phyloP scores from a whole-genome alignment of 345 rosid genomes.

The Combretum micranthum region DNA sequence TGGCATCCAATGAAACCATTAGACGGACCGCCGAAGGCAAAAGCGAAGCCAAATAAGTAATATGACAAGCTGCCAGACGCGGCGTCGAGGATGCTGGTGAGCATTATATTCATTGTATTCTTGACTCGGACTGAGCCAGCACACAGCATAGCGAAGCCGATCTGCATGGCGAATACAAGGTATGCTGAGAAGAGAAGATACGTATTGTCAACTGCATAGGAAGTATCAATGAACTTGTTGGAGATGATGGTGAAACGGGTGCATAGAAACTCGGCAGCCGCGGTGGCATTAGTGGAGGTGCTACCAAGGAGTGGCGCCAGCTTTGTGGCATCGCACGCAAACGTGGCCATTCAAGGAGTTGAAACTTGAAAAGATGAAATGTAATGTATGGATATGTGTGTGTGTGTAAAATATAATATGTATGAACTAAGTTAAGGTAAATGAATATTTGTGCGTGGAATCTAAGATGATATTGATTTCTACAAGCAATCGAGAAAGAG shows the following conservation, averaged over 20 bases:
- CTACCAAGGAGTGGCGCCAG: slow-evolving; percentile 33
- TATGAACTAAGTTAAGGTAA: neutral
- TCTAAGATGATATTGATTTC: too few species aligned
- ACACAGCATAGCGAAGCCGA: slow-evolving; percentile 31
- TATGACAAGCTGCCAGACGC: slow-evolving; percentile 16
- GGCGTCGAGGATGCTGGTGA: slow-evolving; percentile 20
- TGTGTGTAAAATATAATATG: neutral
- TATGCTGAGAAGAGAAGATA: slow-evolving; percentile 70
- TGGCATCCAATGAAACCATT: slow-evolving; percentile 17
- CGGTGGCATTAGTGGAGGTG: slow-evolving; percentile 33
- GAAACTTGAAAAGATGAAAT: neutral
- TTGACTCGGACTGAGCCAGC: slow-evolving; percentile 23
- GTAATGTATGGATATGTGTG: too few species aligned
- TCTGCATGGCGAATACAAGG: slow-evolving; percentile 62
- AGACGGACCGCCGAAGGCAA: slow-evolving; percentile 18
- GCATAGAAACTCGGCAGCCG: slow-evolving; percentile 36
- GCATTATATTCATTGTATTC: slow-evolving; percentile 24
- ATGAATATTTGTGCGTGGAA: too few species aligned
- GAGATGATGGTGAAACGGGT: slow-evolving; percentile 22
- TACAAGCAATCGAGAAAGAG: neutral
- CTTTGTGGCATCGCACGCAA: slow-evolving; percentile 28
- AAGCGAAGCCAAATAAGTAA: slow-evolving; percentile 18
- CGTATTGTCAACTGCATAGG: slow-evolving; percentile 47
- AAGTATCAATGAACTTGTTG: slow-evolving; percentile 34
- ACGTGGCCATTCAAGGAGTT: slow-evolving; percentile 11